Base-by-base conservation (phyloP, 352 stramenopile genomes). In the Thalassiosira hispida region DNA sequence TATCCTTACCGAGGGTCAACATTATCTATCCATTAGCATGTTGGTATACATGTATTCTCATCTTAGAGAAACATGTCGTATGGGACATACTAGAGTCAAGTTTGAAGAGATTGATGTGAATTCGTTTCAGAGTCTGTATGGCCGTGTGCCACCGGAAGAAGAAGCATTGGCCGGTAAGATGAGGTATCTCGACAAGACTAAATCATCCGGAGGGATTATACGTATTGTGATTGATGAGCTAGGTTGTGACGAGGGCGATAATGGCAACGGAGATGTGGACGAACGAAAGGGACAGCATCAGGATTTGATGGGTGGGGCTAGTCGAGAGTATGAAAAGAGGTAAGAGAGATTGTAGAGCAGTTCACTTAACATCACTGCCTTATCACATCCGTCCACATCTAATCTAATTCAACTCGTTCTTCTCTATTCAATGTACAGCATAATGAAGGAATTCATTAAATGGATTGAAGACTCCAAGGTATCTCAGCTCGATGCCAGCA, bases 51-150 rank as follows among this genome's bases (percentile, higher is more conserved):
- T 73, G 11, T 73, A 79, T 23, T 22, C 59, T 27, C 20, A 53
- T 11, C 40, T 79, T 7, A 20, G 70, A 12, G 61, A 73, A 22
- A 66, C 51, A 33, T 64, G 49, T 16, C n/a, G 52, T 5, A 14
- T 59, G 14, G 40, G 61, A 31, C 42, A 59, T 16, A 70, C 61
- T 23, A 27, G 38, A 22, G 52, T 70, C 22, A 22, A 8, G 0
- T 64, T 77, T 35, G 68, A 77, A 7, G 68, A 70, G n/a, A 56
- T 77, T 35, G 68, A 70, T 38, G 57, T 70, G 18, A 77, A 70
- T 38, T 70, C 56, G 0, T 56, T 49, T 18, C 57, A 38, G 8
- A 70, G 29, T 63, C 31, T 2, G 55, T 62, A 20, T 18, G 9
- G 40, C 2, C 9, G 4, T n/a, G 7, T 47, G 11, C 16, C 8